phyloP scores from a whole-genome alignment of 2,329 filamentous ascomycete genomes.

The Periconia digitata region DNA sequence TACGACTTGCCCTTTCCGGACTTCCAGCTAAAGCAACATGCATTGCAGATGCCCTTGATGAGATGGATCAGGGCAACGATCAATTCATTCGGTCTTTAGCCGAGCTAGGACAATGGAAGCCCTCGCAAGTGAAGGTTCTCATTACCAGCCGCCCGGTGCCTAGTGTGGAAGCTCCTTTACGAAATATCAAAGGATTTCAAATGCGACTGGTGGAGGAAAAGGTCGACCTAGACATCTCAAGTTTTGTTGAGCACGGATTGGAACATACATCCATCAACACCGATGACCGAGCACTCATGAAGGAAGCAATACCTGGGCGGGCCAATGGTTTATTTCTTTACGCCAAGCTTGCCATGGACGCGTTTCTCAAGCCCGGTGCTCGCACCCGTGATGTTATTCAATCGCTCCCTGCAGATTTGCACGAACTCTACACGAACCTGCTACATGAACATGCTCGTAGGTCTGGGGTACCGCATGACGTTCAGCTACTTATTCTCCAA shows the following conservation, averaged over 20 bases:
- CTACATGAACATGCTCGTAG: slow-evolving; percentile 40
- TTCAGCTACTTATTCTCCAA: slow-evolving; percentile 45
- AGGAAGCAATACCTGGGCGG: slow-evolving; percentile 36
- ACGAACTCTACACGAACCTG: slow-evolving; percentile 45
- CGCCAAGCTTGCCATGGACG: slow-evolving; percentile 48
- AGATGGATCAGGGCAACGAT: slow-evolving; percentile 48
- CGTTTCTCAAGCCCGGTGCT: slow-evolving; percentile 28
- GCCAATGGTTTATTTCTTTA: slow-evolving; percentile 52
- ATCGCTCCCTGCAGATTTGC: slow-evolving; percentile 40
- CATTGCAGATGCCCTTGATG: slow-evolving; percentile 51
- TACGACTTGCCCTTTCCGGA: slow-evolving; percentile 9
- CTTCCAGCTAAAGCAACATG: slow-evolving; percentile 36
- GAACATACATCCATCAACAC: slow-evolving; percentile 1
- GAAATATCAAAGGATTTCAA: slow-evolving; percentile 22
- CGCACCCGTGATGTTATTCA: slow-evolving; percentile 28
- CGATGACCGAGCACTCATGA: slow-evolving; percentile 8
- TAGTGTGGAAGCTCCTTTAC: slow-evolving; percentile 37
- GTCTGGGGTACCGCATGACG: slow-evolving; percentile 29
- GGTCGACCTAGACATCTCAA: slow-evolving; percentile 47
- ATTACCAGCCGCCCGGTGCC: slow-evolving; percentile 49
- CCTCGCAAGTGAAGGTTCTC: slow-evolving; percentile 44
- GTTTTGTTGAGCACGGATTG: slow-evolving; percentile 38
- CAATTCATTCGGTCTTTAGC: slow-evolving; percentile 40
- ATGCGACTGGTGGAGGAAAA: slow-evolving; percentile 41
- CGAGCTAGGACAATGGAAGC: slow-evolving; percentile 32